phyloP scores from a whole-genome alignment of 345 rosid genomes.

The Luvunga scandens region DNA sequence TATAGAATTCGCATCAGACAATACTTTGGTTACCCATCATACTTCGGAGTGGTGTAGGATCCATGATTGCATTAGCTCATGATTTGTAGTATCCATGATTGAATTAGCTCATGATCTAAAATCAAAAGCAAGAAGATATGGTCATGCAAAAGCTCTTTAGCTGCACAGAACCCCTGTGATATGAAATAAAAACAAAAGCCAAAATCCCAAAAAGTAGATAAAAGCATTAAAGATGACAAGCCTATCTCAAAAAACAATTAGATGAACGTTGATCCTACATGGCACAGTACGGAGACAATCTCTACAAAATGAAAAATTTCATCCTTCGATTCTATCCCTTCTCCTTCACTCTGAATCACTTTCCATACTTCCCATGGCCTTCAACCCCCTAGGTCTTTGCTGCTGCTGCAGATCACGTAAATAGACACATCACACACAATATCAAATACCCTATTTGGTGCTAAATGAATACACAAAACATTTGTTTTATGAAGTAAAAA shows the following conservation, averaged over 20 bases:
- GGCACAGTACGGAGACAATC: neutral
- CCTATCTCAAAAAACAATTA: neutral
- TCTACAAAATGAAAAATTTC: neutral
- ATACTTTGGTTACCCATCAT: no score
- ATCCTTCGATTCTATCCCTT: neutral
- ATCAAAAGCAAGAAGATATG: neutral
- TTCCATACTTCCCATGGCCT: slow-evolving; percentile 66
- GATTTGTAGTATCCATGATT: neutral
- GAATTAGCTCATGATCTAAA: neutral
- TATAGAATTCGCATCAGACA: no score
- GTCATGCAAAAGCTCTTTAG: neutral
- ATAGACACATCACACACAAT: neutral
- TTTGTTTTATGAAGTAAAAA: neutral
- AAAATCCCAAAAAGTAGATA: neutral
- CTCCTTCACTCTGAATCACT: slow-evolving; percentile 45
- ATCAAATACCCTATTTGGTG: neutral
- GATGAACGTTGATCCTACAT: neutral
- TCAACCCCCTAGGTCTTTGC: slow-evolving; percentile 63
- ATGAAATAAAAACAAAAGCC: slow-evolving; percentile 3
- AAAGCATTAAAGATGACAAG: neutral
- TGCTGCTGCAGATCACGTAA: slow-evolving; percentile 15
- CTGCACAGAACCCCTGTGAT: neutral
- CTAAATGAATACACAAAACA: neutral
- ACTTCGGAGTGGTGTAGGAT: neutral
- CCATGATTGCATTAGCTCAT: neutral